These are phyloP conservation scores for Moniliella sp. DNA, from an alignment of 1,284 basidiomycete species.

Conservation along the genomic window DNA sequence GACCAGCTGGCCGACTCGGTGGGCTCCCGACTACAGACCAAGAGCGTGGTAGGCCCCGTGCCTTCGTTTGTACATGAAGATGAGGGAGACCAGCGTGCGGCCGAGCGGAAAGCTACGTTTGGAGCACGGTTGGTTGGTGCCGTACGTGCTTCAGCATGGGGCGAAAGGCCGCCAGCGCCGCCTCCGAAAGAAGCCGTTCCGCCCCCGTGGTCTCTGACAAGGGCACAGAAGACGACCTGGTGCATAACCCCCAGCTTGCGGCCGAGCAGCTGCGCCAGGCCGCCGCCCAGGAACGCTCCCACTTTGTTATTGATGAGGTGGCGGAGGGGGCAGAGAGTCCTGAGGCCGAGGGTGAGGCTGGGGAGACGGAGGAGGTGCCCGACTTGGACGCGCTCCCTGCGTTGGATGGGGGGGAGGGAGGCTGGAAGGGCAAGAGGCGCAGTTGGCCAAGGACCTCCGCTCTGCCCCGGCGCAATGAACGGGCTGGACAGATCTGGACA, in stretches of 20 bases:
- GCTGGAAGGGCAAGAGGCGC: no score
- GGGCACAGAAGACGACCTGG: no score
- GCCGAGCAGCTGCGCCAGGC: constrained; percentile 1
- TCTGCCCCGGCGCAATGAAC: no score
- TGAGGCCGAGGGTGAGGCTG: neutral
- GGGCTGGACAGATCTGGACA: no score
- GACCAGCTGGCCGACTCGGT: constrained; percentile 27
- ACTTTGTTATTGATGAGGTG: constrained; percentile 1
- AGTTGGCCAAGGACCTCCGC: no score
- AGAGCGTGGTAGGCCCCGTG: constrained; percentile 24
- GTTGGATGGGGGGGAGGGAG: no score
- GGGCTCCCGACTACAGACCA: constrained; percentile 19
- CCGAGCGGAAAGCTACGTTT: neutral
- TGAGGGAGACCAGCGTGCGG: neutral
- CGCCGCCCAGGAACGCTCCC: constrained; percentile 1
- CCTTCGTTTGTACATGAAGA: constrained; percentile 21
- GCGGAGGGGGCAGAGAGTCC: neutral
- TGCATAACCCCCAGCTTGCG: neutral
- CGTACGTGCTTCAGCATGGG: no score
- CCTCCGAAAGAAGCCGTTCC: no score
- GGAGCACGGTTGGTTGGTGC: neutral
- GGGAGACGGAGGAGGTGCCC: no score
- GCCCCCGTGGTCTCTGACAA: no score
- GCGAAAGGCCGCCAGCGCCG: no score
- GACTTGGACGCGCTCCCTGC: no score